Conservation (phyloP, 148 eudicot genomes). For the Camellia granthamiana region DNA sequence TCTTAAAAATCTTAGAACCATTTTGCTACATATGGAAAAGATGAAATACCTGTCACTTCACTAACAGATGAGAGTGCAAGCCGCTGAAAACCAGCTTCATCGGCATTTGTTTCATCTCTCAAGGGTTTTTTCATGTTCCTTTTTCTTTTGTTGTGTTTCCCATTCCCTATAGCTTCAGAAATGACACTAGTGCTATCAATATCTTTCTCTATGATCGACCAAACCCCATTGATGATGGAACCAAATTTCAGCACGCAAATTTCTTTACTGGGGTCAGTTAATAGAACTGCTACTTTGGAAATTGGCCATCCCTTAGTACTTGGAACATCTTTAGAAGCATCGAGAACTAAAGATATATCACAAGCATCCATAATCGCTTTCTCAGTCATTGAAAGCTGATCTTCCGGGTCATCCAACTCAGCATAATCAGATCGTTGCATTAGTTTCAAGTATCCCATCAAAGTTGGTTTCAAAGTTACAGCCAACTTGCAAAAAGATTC, state of each 20-base stretch:
- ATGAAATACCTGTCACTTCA: slow-evolving; percentile 49
- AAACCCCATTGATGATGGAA: slow-evolving; percentile 67
- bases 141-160: slow-evolving; percentile 33
- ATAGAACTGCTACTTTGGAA: slow-evolving; percentile 62
- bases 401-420: slow-evolving; percentile 34
- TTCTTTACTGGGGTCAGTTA: slow-evolving; percentile 56
- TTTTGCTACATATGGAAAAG: background rate
- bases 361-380: slow-evolving; percentile 72
- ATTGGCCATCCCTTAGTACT: slow-evolving; percentile 60
- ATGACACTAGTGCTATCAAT: slow-evolving; percentile 18
- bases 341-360: slow-evolving; percentile 46
- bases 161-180: slow-evolving; percentile 23
- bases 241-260: slow-evolving; percentile 58
- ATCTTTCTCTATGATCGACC: slow-evolving; percentile 78
- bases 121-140: slow-evolving; percentile 30
- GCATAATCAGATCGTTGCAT: slow-evolving; percentile 32
- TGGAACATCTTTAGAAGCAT: slow-evolving; percentile 48
- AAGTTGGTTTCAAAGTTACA: slow-evolving; percentile 42
- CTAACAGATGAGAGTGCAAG: slow-evolving; percentile 56
- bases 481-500: slow-evolving; percentile 73
- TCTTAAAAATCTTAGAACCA: background rate
- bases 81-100: slow-evolving; percentile 39
- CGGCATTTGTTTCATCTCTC: slow-evolving; percentile 28
- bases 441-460: slow-evolving; percentile 44
- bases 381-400: slow-evolving; percentile 67